phyloP scores from a whole-genome alignment of 208 protist species.

The Blastocrithidia nonstop region DNA sequence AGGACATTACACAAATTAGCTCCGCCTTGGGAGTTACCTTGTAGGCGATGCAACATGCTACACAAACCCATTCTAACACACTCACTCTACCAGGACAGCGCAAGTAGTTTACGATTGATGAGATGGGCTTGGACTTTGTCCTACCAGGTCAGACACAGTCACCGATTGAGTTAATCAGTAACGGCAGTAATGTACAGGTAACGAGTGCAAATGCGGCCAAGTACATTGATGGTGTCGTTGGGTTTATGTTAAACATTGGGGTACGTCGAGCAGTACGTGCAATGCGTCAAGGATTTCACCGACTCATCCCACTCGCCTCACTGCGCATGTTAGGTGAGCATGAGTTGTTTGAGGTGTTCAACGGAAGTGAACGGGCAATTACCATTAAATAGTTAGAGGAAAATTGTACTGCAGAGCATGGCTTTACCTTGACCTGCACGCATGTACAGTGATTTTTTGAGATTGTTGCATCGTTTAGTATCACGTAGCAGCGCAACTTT shows the following conservation, averaged over 20 bases:
- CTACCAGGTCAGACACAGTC: slow-evolving; percentile 47
- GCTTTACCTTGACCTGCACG: slow-evolving; percentile 59
- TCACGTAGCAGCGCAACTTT: slow-evolving; percentile 61
- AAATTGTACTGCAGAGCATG: slow-evolving; percentile 70
- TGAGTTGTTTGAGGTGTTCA: slow-evolving; percentile 43
- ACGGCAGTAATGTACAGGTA: slow-evolving; percentile 22
- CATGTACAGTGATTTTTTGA: slow-evolving; percentile 80
- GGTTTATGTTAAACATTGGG: slow-evolving; percentile 37
- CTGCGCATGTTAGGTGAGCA: slow-evolving; percentile 46
- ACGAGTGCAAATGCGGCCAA: slow-evolving; percentile 35
- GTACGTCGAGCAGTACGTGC: slow-evolving; percentile 32
- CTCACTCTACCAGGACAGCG: background rate
- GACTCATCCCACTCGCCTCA: slow-evolving; percentile 51
- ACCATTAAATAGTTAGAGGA: slow-evolving; percentile 53
- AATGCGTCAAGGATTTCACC: slow-evolving; percentile 48
- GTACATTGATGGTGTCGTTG: slow-evolving; percentile 57
- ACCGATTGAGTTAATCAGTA: slow-evolving; percentile 23
- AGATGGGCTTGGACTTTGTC: slow-evolving; percentile 57
- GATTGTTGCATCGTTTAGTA: slow-evolving; percentile 52
- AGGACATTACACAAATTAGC: slow-evolving; percentile 53
- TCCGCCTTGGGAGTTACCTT: slow-evolving; percentile 31
- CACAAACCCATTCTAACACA: background rate
- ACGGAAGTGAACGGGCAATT: slow-evolving; percentile 28
- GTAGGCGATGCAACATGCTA: slow-evolving; percentile 18
- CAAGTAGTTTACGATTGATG: slow-evolving; percentile 20